Evolutionary conservation across 2,329 filamentous ascomycete genomes (phyloP), one percentile per base, ranked within the genome.

Genomic region (Trichoderma simmonsii): DNA sequence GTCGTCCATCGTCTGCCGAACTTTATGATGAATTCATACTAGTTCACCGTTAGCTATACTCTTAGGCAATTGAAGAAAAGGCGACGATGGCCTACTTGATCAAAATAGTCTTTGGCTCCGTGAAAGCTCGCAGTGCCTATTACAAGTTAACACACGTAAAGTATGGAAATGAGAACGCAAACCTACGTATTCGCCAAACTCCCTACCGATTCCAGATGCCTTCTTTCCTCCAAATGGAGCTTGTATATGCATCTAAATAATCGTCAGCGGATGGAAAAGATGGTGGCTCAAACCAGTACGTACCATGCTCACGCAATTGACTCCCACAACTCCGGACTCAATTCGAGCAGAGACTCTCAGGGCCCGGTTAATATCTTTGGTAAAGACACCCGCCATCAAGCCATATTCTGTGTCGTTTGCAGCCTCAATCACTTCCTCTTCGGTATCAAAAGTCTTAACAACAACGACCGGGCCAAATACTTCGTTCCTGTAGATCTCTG

Each of bases 381-480:
- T 89, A 74, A 89, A 90, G 0, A 91, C 80, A 0, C 87, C 85
- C 3, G 85, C 85, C 8, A 86, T 87, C 0, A 90, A 81, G 2
- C 88, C 88, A 75, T 87, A 89, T 3, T 83, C 85, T 1, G 85
- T 86, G 73, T 89, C 75, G 36, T 82, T 82, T 0, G 80, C 80
- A 12, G 77, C 76, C 8, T 61, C 60, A 1, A 82, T 64, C 0
- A 78, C 81, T 51, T 82, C 80, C 0, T 76, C 75, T 30, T 82
- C 81, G 0, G 76, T 78, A 28, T 75, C 75, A 64, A 82, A 81
- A 80, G 73, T 85, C 69, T 85, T 85, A 74, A 91, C 86, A 24
- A 85, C 85, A 0, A 88, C 86, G 4, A 92, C 89, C 0, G 89
- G 89, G 0, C 90, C 89, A 74, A 92, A 92, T 1, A 91, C 84